A percentile compares a stretch with the other conserved stretches of the same genome.
Conservation (phyloP, 345 rosid species). For the Populus deltoides region DNA sequence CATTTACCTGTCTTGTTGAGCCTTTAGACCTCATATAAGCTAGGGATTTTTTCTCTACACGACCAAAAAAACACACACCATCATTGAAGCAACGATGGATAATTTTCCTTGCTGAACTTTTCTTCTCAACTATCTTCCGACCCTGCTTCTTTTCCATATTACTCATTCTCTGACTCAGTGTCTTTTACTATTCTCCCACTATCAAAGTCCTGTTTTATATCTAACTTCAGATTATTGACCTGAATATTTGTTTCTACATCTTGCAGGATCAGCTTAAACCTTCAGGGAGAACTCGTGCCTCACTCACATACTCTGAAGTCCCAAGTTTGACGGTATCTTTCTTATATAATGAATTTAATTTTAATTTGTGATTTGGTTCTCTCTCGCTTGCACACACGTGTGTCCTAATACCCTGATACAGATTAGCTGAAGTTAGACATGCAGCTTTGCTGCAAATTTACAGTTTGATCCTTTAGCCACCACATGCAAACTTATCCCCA, state of each 20-base stretch:
- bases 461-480: not conserved
- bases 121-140: no score
- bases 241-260: conserved; percentile 4
- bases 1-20: not conserved
- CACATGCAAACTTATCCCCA: not conserved
- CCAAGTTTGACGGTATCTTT: conserved; percentile 47
- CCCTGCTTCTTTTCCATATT: no score
- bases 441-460: not conserved
- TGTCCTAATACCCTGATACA: not conserved
- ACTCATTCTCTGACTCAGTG: no score
- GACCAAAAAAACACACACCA: no score
- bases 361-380: not conserved
- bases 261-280: conserved; percentile 68
- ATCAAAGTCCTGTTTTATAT: not conserved
- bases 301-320: conserved; percentile 40
- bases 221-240: not conserved
- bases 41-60: no score
- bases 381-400: not conserved
- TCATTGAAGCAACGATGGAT: no score
- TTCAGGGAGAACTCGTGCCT: conserved; percentile 47
- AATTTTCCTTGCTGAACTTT: no score
- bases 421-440: not conserved
- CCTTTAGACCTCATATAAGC: no score
- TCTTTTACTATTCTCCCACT: not conserved
- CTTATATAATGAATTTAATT: not conserved